Conservation (phyloP, 495 filamentous ascomycete species). For the Tuber microsphaerosporum region DNA sequence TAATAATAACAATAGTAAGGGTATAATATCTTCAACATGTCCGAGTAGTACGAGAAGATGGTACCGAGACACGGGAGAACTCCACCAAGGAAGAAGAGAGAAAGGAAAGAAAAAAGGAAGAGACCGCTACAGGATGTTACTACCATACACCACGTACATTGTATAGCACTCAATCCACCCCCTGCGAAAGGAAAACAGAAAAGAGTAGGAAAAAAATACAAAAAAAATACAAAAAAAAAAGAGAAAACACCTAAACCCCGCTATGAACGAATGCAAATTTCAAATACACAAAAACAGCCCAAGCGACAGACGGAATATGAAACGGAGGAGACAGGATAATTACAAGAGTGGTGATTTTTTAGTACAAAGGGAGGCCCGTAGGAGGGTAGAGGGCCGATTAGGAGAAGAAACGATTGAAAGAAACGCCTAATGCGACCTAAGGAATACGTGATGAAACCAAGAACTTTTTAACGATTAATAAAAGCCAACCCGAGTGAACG, state of each 20-base stretch:
- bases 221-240: background rate
- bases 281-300: slow-evolving; percentile 13
- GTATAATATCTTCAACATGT: background rate
- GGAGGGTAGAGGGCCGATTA: background rate
- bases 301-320: slow-evolving; percentile 10
- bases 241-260: background rate
- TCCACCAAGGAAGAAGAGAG: slow-evolving; percentile 3
- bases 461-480: slow-evolving; percentile 9
- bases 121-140: background rate
- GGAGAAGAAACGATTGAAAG: background rate
- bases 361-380: background rate
- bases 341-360: background rate
- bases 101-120: background rate
- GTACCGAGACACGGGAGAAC: background rate
- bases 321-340: background rate
- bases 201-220: background rate
- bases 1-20: background rate
- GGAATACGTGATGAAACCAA: background rate
- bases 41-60: background rate
- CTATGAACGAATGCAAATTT: background rate
- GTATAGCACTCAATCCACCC: background rate
- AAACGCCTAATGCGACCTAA: background rate
- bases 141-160: background rate
- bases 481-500: slow-evolving; percentile 35
- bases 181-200: background rate